Percentiles rank a stretch among this genome's conserved stretches.
phyloP scores from a whole-genome alignment of 2,329 filamentous ascomycete species.

The Emmonsiellopsis sp. region DNA sequence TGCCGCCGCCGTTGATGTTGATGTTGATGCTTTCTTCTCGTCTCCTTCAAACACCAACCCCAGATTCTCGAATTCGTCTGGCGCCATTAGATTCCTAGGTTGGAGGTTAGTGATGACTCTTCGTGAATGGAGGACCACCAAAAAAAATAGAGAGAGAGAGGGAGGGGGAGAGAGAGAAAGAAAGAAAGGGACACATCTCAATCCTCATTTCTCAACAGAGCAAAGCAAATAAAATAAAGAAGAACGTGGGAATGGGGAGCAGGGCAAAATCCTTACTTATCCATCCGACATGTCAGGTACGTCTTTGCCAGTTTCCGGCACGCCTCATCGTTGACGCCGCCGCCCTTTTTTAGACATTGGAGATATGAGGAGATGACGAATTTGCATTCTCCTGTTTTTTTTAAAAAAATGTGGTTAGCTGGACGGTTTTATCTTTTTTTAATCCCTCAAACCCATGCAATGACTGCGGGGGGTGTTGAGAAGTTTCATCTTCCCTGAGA shows the following conservation, averaged over 20 bases:
- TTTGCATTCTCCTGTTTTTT: conserved; percentile 73
- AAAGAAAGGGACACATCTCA: neutral
- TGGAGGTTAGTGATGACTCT: neutral
- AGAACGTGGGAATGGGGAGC: neutral
- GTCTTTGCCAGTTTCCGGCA: conserved; percentile 80
- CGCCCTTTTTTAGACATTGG: conserved; percentile 72
- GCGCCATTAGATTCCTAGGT: conserved; percentile 83
- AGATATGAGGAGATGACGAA: conserved; percentile 78
- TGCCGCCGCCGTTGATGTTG: conserved; percentile 2
- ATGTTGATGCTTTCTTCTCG: conserved; percentile 10
- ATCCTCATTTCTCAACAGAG: no score
- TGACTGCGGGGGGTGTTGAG: neutral
- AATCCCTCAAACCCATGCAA: no score
- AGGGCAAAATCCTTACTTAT: conserved; percentile 53
- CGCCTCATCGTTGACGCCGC: conserved; percentile 75
- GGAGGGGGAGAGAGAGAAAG: neutral
- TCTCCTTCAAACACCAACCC: conserved; percentile 57
- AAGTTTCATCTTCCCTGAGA: neutral
- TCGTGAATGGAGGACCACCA: neutral
- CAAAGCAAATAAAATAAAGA: neutral
- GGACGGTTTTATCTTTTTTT: no score
- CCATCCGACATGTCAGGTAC: conserved; percentile 90
- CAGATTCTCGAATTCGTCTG: conserved; percentile 88
- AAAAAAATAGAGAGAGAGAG: neutral
- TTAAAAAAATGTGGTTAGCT: no score